These are phyloP conservation scores for Cadophora sp. DNA, from an alignment of 2,329 filamentous ascomycete genomes.

Conservation along the genomic window DNA sequence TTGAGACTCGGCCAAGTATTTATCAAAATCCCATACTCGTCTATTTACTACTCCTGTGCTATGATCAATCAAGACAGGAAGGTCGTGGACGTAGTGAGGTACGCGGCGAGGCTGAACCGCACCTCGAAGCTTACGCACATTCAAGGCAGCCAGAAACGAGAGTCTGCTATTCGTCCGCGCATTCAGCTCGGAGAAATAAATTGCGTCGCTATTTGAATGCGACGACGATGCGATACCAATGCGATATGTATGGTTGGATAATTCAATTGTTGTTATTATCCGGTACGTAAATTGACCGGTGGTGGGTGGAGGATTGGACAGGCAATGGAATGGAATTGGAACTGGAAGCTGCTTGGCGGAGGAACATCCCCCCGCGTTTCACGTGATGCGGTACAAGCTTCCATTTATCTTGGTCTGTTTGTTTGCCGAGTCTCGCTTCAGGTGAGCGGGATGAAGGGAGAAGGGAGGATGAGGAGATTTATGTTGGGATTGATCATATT, in stretches of 20 bases:
- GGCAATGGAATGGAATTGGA: not conserved
- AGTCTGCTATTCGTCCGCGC: not conserved
- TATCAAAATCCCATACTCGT: no score
- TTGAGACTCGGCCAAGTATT: no score
- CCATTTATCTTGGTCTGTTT: no score
- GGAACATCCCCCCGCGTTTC: not conserved
- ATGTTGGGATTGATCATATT: no score
- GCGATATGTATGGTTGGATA: not conserved
- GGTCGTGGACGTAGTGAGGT: not conserved
- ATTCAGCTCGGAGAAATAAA: not conserved
- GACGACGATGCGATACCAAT: conserved; percentile 3
- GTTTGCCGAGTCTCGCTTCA: no score
- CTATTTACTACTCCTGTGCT: not conserved
- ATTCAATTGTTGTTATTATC: not conserved
- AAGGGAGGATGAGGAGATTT: no score
- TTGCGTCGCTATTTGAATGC: not conserved
- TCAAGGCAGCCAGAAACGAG: conserved; percentile 5
- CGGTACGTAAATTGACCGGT: not conserved
- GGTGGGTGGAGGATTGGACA: not conserved
- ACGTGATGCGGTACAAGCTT: no score
- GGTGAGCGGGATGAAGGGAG: no score
- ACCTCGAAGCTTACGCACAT: conserved; percentile 12
- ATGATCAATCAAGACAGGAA: not conserved
- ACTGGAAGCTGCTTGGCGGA: conserved; percentile 1
- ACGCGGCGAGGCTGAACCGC: conserved; percentile 9